phyloP scores from a whole-genome alignment of 2,329 filamentous ascomycete species.

The Tolypocladium amazonense region DNA sequence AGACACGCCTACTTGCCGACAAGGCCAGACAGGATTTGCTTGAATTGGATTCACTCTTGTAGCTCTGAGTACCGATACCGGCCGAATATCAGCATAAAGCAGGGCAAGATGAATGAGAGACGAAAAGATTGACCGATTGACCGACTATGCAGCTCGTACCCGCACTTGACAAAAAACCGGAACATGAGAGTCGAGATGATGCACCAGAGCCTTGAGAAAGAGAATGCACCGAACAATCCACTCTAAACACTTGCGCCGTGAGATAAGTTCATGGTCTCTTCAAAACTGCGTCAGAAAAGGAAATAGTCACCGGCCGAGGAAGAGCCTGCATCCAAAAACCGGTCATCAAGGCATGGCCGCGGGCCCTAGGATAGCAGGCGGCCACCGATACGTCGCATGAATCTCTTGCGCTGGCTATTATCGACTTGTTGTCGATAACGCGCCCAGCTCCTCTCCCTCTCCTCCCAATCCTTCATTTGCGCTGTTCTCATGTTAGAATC shows the following conservation, averaged over 20 bases:
- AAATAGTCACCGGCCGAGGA: background rate
- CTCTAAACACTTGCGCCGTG: conserved; percentile 5
- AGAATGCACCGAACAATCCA: background rate
- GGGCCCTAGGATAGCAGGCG: conserved; percentile 10
- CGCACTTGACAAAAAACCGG: background rate
- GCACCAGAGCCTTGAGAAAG: background rate
- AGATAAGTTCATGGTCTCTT: conserved; percentile 5
- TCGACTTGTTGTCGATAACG: conserved; percentile 29
- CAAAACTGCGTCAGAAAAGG: background rate
- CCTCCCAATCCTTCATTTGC: conserved; percentile 39
- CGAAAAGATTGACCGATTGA: background rate
- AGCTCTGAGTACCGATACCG: background rate
- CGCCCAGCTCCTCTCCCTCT: conserved; percentile 38
- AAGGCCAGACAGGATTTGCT: background rate
- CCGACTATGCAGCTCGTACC: background rate
- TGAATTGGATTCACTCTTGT: background rate
- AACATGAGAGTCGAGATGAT: background rate
- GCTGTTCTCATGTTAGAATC: conserved; percentile 19
- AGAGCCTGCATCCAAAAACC: background rate
- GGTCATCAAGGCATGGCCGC: background rate
- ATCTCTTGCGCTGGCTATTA: conserved; percentile 21
- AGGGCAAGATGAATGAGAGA: background rate
- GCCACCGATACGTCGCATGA: conserved; percentile 29
- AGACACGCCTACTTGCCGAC: background rate
- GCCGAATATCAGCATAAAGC: background rate